Conservation (phyloP, 805 yeast genomes). For the Saturnispora diversa region DNA sequence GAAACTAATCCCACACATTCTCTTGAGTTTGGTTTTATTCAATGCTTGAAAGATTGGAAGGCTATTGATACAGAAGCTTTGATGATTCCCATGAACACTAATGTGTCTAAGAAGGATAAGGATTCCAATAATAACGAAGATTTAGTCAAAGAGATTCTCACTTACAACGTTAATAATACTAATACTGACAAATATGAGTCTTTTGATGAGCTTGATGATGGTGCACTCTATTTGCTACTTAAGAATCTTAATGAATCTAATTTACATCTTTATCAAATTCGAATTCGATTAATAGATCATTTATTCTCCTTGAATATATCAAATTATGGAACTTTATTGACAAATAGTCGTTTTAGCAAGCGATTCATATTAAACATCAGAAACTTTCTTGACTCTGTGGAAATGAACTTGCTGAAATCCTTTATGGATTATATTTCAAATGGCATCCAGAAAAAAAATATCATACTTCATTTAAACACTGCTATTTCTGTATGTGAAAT, state of each 20-base stretch:
- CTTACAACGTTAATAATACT: slow-evolving; percentile 14
- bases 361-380: slow-evolving; percentile 19
- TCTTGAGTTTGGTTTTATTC: slow-evolving; percentile 5
- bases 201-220: slow-evolving; percentile 18
- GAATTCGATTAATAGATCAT: slow-evolving; percentile 22
- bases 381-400: slow-evolving; percentile 24
- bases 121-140: slow-evolving; percentile 15
- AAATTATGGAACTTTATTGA: slow-evolving; percentile 21
- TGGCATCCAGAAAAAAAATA: not conserved
- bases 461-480: slow-evolving; percentile 13
- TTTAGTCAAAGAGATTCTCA: slow-evolving; percentile 29
- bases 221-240: slow-evolving; percentile 16
- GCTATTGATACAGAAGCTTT: slow-evolving; percentile 20
- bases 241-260: slow-evolving; percentile 14
- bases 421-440: slow-evolving; percentile 8
- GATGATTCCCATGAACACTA: slow-evolving; percentile 16
- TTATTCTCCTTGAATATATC: slow-evolving; percentile 15
- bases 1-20: slow-evolving; percentile 19
- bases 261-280: slow-evolving; percentile 25
- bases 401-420: slow-evolving; percentile 18
- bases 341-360: slow-evolving; percentile 19
- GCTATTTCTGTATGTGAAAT: slow-evolving; percentile 37
- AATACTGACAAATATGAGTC: slow-evolving; percentile 12
- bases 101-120: slow-evolving; percentile 2
- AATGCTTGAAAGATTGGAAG: slow-evolving; percentile 18